These are phyloP conservation scores for Lonicera japonica DNA, from an alignment of 129 eudicot genomes.

Conservation along the genomic window DNA sequence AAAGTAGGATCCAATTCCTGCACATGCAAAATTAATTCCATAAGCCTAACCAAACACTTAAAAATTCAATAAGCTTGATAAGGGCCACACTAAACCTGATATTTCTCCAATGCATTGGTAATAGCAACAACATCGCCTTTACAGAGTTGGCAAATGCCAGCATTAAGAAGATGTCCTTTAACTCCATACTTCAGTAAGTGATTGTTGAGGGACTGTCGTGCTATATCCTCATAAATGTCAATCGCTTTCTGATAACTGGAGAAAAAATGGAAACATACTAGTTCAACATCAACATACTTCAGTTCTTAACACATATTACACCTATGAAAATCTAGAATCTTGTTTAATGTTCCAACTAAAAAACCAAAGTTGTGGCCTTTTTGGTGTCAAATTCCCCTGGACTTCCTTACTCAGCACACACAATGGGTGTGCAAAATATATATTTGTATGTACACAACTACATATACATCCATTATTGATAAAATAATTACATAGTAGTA, in stretches of 20 bases:
- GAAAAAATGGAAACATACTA: not conserved
- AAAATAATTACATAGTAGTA: too few relatives aligned
- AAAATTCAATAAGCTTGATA: not conserved
- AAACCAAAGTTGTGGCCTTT: too few relatives aligned
- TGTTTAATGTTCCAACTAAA: not conserved
- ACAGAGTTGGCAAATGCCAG: slow-evolving; percentile 69
- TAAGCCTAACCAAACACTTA: not conserved
- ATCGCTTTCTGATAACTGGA: slow-evolving; percentile 49
- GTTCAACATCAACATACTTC: not conserved
- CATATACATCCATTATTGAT: too few relatives aligned
- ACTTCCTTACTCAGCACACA: too few relatives aligned
- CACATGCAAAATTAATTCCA: slow-evolving; percentile 5
- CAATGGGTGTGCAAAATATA: too few relatives aligned
- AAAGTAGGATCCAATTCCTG: slow-evolving; percentile 66
- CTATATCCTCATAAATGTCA: slow-evolving; percentile 50
- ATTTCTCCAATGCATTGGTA: slow-evolving; percentile 61
- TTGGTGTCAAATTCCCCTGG: too few relatives aligned
- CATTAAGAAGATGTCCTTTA: slow-evolving; percentile 63
- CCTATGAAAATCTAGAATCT: not conserved
- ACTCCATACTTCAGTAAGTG: slow-evolving; percentile 61
- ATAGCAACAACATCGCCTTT: slow-evolving; percentile 54
- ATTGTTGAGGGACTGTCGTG: slow-evolving; percentile 46
- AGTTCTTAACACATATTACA: not conserved
- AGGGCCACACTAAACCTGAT: slow-evolving; percentile 29
- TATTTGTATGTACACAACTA: too few relatives aligned